These are phyloP conservation scores for Tetrahymena thermophila DNA, from an alignment of 73 alveolate genomes.

Conservation along the genomic window DNA sequence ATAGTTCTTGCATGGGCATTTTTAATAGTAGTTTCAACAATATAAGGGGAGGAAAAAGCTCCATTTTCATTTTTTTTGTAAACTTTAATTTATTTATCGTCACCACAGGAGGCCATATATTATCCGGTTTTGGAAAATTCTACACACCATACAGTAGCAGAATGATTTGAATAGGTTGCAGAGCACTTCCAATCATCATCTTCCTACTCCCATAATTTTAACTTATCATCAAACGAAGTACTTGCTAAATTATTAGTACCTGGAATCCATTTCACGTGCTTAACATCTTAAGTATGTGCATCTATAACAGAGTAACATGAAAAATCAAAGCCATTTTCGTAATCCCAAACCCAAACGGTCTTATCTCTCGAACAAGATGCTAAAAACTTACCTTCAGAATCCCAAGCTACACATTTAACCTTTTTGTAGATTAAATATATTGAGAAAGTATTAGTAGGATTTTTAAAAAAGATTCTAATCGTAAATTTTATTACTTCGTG, in stretches of 20 bases:
- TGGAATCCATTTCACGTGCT: slow-evolving; percentile 84
- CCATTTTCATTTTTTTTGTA: slow-evolving; percentile 45
- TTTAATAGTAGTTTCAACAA: slow-evolving; percentile 51
- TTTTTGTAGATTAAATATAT: neutral
- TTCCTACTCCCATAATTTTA: slow-evolving; percentile 66
- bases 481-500: slow-evolving; percentile 48
- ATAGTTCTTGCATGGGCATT: slow-evolving; percentile 72
- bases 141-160: slow-evolving; percentile 89
- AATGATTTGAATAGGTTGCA: slow-evolving; percentile 66
- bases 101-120: slow-evolving; percentile 51
- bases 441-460: neutral
- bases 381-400: slow-evolving; percentile 73
- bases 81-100: slow-evolving; percentile 74
- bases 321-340: slow-evolving; percentile 67
- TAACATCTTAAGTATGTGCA: slow-evolving; percentile 92
- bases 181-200: slow-evolving; percentile 76
- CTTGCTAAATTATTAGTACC: slow-evolving; percentile 69
- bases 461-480: neutral
- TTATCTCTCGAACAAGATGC: slow-evolving; percentile 95
- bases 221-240: slow-evolving; percentile 47
- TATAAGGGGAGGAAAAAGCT: slow-evolving; percentile 8
- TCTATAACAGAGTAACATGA: slow-evolving; percentile 73
- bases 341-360: slow-evolving; percentile 93
- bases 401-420: slow-evolving; percentile 90
- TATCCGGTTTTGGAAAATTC: neutral